These are phyloP conservation scores for Arthrobotrys pseudoclavata DNA, from an alignment of 2,329 filamentous ascomycete species.

Conservation along the genomic window DNA sequence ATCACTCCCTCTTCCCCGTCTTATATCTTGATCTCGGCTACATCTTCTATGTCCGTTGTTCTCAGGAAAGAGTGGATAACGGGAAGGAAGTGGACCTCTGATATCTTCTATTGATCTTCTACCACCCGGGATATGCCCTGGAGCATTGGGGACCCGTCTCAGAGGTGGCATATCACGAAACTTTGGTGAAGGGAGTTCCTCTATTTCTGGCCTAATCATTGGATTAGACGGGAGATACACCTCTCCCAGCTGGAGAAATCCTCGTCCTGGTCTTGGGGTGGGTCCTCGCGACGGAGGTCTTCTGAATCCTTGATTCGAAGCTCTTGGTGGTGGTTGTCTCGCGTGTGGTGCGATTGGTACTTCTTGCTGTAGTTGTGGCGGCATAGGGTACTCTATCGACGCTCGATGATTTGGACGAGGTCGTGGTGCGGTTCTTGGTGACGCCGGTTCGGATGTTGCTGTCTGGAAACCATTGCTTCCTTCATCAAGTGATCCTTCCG, in stretches of 20 bases:
- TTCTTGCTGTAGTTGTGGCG: background rate
- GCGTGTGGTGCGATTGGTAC: background rate
- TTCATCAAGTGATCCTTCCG: slow-evolving; percentile 24
- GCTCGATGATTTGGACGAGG: background rate
- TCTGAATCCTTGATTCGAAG: background rate
- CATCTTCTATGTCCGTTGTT: background rate
- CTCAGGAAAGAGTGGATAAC: background rate
- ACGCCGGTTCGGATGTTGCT: slow-evolving; percentile 15
- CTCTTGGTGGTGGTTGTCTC: background rate
- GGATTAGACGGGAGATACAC: background rate
- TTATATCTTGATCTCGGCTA: background rate
- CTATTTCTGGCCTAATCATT: background rate
- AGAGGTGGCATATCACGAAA: slow-evolving; percentile 5
- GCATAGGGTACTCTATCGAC: slow-evolving; percentile 32
- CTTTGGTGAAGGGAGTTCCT: slow-evolving; percentile 4
- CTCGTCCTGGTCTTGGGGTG: background rate
- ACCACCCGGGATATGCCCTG: background rate
- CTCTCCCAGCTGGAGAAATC: background rate
- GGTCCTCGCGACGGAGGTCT: background rate
- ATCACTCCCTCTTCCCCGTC: slow-evolving; percentile 6
- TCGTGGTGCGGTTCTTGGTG: slow-evolving; percentile 25
- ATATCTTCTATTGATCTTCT: slow-evolving; percentile 1
- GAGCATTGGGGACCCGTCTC: background rate
- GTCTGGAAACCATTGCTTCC: slow-evolving; percentile 26
- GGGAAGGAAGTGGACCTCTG: background rate